Percentiles rank a stretch among this genome's conserved stretches.
phyloP scores from a whole-genome alignment of 2,329 filamentous ascomycete species.

The Colletotrichum sp. region DNA sequence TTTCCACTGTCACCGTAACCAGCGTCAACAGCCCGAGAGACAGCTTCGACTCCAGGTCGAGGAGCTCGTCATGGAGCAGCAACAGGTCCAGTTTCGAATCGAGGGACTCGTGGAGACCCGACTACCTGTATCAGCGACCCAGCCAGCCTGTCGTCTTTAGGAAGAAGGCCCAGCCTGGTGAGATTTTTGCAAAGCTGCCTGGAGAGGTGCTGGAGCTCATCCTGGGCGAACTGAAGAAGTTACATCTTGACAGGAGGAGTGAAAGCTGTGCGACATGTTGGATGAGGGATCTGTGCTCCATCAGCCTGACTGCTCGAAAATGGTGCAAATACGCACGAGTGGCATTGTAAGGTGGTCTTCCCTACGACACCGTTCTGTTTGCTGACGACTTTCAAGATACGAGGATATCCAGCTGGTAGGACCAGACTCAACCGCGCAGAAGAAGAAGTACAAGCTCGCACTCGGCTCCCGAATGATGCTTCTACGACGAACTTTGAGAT shows the following conservation, averaged over 20 bases:
- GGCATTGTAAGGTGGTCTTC: constrained; percentile 48
- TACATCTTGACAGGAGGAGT: constrained; percentile 53
- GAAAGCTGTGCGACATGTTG: constrained; percentile 67
- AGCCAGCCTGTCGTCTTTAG: constrained; percentile 28
- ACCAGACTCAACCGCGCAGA: constrained; percentile 57
- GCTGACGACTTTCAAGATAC: constrained; percentile 44
- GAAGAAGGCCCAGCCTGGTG: constrained; percentile 45
- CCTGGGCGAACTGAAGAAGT: constrained; percentile 55
- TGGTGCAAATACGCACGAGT: constrained; percentile 55
- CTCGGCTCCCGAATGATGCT: constrained; percentile 59
- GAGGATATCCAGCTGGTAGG: constrained; percentile 64
- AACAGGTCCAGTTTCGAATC: constrained; percentile 45
- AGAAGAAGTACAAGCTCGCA: constrained; percentile 61
- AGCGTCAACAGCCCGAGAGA: constrained; percentile 33
- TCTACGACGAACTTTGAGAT: constrained; percentile 61
- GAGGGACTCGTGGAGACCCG: constrained; percentile 33
- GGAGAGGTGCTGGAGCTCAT: constrained; percentile 64
- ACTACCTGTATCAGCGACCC: constrained; percentile 26
- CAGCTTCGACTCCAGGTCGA: constrained; percentile 27
- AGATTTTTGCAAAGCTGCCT: constrained; percentile 60
- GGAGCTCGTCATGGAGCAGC: constrained; percentile 37
- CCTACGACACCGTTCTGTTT: background rate
- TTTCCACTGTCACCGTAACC: constrained; percentile 27
- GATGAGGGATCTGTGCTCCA: constrained; percentile 63
- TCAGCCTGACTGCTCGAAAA: constrained; percentile 56